Evolutionary conservation across 495 filamentous ascomycete genomes (phyloP).

Genomic region (Aspergillus coremiiformis): DNA sequence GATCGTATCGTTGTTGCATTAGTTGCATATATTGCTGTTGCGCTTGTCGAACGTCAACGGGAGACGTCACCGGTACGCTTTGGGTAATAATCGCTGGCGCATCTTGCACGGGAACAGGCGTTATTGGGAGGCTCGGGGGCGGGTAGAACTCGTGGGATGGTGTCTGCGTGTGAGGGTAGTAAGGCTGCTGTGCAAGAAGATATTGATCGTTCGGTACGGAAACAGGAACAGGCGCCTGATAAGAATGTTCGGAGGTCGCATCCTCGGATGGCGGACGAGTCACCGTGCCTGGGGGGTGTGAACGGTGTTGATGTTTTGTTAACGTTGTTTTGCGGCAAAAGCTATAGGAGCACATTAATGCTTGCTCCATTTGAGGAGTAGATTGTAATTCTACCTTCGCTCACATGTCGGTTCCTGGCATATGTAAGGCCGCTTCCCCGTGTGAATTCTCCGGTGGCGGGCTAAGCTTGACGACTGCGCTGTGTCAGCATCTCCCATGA

Average conservation of each 20-base stretch:
- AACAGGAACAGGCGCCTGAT: conserved; percentile 15
- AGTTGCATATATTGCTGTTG: conserved; percentile 35
- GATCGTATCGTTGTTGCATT: conserved; percentile 35
- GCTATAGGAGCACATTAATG: conserved; percentile 33
- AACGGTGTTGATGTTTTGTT: conserved; percentile 71
- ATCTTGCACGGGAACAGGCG: conserved; percentile 26
- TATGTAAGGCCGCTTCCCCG: conserved; percentile 76
- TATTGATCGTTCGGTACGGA: conserved; percentile 34
- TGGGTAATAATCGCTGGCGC: conserved; percentile 26
- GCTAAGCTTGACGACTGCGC: conserved; percentile 77
- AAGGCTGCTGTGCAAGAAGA: conserved; percentile 34
- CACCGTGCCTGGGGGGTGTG: conserved; percentile 55
- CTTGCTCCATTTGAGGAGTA: not conserved
- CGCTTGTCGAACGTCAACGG: conserved; percentile 28
- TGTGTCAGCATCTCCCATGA: not conserved
- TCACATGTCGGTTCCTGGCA: conserved; percentile 71
- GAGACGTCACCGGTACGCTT: conserved; percentile 25
- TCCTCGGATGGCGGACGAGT: conserved; percentile 39
- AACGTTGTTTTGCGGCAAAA: conserved; percentile 86
- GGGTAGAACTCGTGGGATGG: conserved; percentile 36
- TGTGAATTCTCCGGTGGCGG: conserved; percentile 80
- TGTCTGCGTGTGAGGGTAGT: conserved; percentile 30
- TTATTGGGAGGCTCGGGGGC: conserved; percentile 29
- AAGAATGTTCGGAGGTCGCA: conserved; percentile 35
- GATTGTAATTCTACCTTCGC: conserved; percentile 54